Percentiles rank a stretch among this genome's conserved stretches.
Evolutionary conservation across 2,329 filamentous ascomycete genomes (phyloP).

Genomic region (Hypoxylon sp.): DNA sequence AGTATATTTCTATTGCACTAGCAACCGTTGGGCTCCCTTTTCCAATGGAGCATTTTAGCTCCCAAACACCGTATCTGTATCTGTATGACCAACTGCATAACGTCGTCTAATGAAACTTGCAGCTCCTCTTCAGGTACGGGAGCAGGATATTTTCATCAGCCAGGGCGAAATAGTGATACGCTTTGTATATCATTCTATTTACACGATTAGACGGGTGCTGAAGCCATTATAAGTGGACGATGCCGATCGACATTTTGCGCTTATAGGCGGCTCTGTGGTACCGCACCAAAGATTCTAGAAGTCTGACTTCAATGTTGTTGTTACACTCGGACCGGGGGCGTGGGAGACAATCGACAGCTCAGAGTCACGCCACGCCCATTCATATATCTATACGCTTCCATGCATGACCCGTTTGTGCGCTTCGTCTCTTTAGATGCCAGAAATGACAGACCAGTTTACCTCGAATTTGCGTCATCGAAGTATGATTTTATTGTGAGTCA

Average conservation of each 20-base stretch:
- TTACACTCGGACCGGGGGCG: slow-evolving; percentile 6
- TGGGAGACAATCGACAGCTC: slow-evolving; percentile 1
- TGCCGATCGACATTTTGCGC: slow-evolving; percentile 6
- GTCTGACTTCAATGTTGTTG: slow-evolving; percentile 18
- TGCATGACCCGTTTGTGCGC: slow-evolving; percentile 11
- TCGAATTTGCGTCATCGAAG: slow-evolving; percentile 39
- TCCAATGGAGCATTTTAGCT: slow-evolving; percentile 5
- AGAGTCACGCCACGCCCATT: slow-evolving; percentile 31
- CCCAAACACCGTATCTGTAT: slow-evolving; percentile 6
- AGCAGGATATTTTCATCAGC: neutral
- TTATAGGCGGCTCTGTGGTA: slow-evolving; percentile 20
- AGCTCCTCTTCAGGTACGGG: neutral
- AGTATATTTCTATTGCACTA: slow-evolving; percentile 11
- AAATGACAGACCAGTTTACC: slow-evolving; percentile 10
- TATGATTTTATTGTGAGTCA: slow-evolving; percentile 37
- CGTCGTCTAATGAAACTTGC: neutral
- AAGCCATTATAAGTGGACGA: slow-evolving; percentile 3
- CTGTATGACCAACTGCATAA: neutral
- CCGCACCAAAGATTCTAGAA: slow-evolving; percentile 16
- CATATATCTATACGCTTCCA: slow-evolving; percentile 24
- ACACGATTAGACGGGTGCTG: neutral
- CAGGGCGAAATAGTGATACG: neutral
- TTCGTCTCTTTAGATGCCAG: slow-evolving; percentile 7
- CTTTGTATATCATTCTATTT: neutral
- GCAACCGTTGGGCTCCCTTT: slow-evolving; percentile 20